Percentiles rank a stretch among this genome's conserved stretches.
These are phyloP conservation scores for Scheffersomyces illinoinensis DNA, from an alignment of 1,139 yeast species.

Conservation along the genomic window DNA sequence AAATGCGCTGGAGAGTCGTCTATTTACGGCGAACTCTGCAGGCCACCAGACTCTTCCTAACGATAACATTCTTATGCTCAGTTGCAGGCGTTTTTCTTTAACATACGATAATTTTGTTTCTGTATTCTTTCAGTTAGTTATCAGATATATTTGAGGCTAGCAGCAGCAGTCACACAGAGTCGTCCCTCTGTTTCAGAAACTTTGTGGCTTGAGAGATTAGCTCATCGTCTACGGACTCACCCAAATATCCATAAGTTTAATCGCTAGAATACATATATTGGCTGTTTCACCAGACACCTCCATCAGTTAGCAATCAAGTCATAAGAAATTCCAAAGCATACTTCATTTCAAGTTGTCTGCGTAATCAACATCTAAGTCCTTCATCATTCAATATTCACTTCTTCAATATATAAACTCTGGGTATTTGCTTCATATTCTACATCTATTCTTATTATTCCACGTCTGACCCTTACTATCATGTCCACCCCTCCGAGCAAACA, in stretches of 20 bases:
- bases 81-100: not conserved
- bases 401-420: not conserved
- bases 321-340: too few relatives aligned
- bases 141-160: not conserved
- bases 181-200: not conserved
- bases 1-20: not conserved
- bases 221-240: not conserved
- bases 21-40: not conserved
- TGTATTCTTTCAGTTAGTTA: not conserved
- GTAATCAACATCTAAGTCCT: not conserved
- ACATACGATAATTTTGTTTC: not conserved
- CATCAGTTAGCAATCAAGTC: too few relatives aligned
- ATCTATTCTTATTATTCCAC: not conserved
- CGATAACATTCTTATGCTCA: not conserved
- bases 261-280: not conserved
- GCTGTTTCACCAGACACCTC: not conserved
- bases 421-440: not conserved
- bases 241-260: not conserved
- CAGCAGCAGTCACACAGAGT: not conserved
- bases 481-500: conserved; percentile 5
- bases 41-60: not conserved
- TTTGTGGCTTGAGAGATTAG: not conserved
- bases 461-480: not conserved
- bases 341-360: not conserved
- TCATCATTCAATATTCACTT: not conserved